Evolutionary conservation across 345 rosid species (phyloP).

Genomic region (Murraya koenigii): DNA sequence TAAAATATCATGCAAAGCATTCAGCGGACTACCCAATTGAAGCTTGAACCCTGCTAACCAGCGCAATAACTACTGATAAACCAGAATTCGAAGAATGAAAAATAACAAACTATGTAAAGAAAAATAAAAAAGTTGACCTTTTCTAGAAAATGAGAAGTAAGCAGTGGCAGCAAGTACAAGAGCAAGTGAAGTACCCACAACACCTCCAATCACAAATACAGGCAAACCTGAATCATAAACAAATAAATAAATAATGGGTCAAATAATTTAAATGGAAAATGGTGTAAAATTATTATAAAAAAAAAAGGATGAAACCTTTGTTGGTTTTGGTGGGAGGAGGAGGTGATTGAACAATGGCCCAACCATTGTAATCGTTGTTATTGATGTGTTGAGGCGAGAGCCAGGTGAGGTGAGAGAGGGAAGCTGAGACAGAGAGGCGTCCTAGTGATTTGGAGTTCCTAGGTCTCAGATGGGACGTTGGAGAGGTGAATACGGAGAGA

Average conservation of each 20-base stretch:
- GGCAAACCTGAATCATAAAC: slow-evolving; percentile 42
- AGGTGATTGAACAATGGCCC: slow-evolving; percentile 54
- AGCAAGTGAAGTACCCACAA: slow-evolving; percentile 55
- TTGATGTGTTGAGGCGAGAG: slow-evolving; percentile 27
- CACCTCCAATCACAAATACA: slow-evolving; percentile 37
- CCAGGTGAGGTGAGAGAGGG: slow-evolving; percentile 53
- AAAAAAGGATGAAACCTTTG: slow-evolving; percentile 31
- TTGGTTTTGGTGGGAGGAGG: slow-evolving; percentile 14
- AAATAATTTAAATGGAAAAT: neutral
- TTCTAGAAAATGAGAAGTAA: slow-evolving; percentile 52
- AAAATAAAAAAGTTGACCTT: slow-evolving; percentile 32
- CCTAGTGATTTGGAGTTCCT: slow-evolving; percentile 31
- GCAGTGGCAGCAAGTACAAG: slow-evolving; percentile 54
- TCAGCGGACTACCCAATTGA: slow-evolving; percentile 29
- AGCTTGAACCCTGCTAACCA: slow-evolving; percentile 51
- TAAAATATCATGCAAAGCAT: slow-evolving; percentile 20
- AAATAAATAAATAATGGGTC: neutral
- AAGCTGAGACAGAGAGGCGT: slow-evolving; percentile 32
- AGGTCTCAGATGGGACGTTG: slow-evolving; percentile 15
- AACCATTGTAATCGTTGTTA: slow-evolving; percentile 46
- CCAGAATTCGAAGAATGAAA: neutral
- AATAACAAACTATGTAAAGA: neutral
- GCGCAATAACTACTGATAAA: slow-evolving; percentile 4
- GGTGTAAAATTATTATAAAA: neutral
- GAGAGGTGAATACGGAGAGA: slow-evolving; percentile 27